A percentile compares a stretch with the other conserved stretches of the same genome.
These are phyloP conservation scores for Colletotrichum tropicicola DNA, from an alignment of 2,329 filamentous ascomycete genomes.

Conservation along the genomic window DNA sequence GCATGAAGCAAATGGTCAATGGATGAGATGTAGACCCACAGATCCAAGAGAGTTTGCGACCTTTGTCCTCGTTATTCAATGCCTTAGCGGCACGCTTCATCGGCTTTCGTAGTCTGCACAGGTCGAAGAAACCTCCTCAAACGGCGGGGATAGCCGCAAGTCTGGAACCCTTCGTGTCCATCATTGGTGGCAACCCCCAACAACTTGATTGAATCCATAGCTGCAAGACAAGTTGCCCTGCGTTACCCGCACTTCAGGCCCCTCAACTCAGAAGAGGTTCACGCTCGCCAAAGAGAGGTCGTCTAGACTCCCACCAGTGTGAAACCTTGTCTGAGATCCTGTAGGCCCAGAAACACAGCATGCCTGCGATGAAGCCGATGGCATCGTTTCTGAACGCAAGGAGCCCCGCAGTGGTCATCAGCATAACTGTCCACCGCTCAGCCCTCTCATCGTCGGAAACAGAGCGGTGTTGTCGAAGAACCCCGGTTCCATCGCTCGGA, in stretches of 20 bases:
- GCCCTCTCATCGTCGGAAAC: conserved; percentile 74
- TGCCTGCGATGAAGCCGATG: conserved; percentile 83
- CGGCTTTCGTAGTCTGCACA: no score
- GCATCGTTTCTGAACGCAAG: conserved; percentile 91
- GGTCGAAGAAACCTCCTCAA: no score
- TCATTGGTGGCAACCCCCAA: no score
- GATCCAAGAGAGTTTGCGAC: no score
- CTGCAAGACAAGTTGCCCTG: not conserved
- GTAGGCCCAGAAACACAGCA: conserved; percentile 81
- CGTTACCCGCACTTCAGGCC: not conserved
- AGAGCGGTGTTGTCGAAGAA: conserved; percentile 55
- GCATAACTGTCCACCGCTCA: conserved; percentile 88
- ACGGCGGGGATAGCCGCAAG: no score
- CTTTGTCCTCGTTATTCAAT: no score
- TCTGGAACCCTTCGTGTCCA: no score
- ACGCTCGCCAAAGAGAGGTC: conserved; percentile 38
- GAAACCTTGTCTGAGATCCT: conserved; percentile 52
- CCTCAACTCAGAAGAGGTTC: conserved; percentile 37
- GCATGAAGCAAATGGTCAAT: no score
- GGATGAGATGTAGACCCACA: no score
- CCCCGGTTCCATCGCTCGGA: conserved; percentile 39
- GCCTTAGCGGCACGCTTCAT: no score
- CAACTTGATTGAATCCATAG: no score
- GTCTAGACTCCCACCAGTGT: conserved; percentile 45
- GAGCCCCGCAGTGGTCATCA: conserved; percentile 83